These are phyloP conservation scores for Lentinus brumalis DNA, from an alignment of 768 basidiomycete genomes.

Conservation along the genomic window DNA sequence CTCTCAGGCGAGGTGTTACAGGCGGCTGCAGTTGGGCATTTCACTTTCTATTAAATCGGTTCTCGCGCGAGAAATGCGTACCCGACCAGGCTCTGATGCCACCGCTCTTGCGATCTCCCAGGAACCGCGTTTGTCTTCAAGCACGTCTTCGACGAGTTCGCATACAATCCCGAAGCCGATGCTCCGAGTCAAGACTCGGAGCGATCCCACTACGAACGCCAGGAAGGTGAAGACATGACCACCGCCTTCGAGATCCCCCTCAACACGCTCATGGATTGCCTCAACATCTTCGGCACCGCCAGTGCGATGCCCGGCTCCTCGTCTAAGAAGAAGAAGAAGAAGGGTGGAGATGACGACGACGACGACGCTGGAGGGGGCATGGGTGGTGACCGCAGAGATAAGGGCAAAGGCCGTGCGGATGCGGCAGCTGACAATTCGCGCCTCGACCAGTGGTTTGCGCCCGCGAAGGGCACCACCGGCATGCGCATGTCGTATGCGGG, in stretches of 20 bases:
- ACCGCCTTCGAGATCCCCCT: conserved; percentile 82
- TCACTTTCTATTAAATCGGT: no score
- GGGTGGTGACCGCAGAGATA: conserved; percentile 21
- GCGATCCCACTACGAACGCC: conserved; percentile 30
- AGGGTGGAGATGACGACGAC: conserved; percentile 43
- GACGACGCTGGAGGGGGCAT: conserved; percentile 41
- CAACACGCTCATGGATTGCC: conserved; percentile 80
- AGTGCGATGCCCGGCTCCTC: conserved; percentile 30
- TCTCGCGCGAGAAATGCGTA: no score
- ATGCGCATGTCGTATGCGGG: conserved; percentile 87
- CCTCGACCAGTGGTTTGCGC: conserved; percentile 63
- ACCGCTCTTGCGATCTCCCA: conserved; percentile 32
- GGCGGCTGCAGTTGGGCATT: no score
- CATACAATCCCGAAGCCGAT: conserved; percentile 50
- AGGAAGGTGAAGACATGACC: conserved; percentile 13
- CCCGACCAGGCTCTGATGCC: not conserved
- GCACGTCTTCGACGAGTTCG: conserved; percentile 79
- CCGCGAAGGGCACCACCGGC: conserved; percentile 66
- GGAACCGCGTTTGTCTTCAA: conserved; percentile 83
- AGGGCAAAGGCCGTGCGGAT: conserved; percentile 35
- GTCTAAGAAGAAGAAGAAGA: conserved; percentile 47
- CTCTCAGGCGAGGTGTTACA: no score
- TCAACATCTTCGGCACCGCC: conserved; percentile 93
- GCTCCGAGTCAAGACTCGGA: conserved; percentile 16
- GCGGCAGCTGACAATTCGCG: conserved; percentile 32